Evolutionary conservation across 108 stramenopile species (phyloP), one percentile per base, ranked within the genome.

Genomic region (Nitzschia sp.): DNA sequence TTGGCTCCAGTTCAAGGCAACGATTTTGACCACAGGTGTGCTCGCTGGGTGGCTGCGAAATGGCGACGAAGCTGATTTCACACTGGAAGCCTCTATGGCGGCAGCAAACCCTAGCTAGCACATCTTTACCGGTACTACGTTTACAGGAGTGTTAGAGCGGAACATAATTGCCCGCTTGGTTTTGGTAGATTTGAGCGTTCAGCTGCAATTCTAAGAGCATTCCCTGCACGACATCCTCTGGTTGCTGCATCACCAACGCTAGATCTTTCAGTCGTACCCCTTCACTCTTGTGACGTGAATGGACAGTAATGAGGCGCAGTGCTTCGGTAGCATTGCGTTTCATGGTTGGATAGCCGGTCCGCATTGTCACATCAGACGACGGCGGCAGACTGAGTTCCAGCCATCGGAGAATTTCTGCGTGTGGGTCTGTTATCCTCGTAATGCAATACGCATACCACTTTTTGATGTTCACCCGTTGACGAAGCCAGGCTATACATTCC

Each of bases 131-230:
- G n/a, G n/a, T n/a, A n/a, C n/a, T n/a, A n/a, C n/a, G n/a, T n/a
- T 48, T 34, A 11, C 46, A 13, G 19, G 63, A 2, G 70, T 64
- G 29, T 66, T 64, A 77, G 21, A 77, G 32, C 1, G 76, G 76
- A 13, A 77, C 67, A 54, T 77, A 77, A 36, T 66, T 59, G 29
- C 64, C 63, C 17, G 30, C 42, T 11, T 59, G 29, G 25, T 77
- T 77, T n/a, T 70, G 69, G 46, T 77, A 77, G 0, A 77, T 77
- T 15, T 65, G 68, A 15, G 66, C 76, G 17, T 48, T 54, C 47
- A 77, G 24, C 48, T 77, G 76, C 63, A 77, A 30, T 28, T 64
- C 45, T 9, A 54, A 29, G 17, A 64, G 36, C 48, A 77, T 70
- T 6, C 48, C 69, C 51, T 66, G 62, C 47, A 77, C 49, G 3